Base-by-base conservation (phyloP, 2,329 filamentous ascomycete species). In the Paradendryphiella salina region DNA sequence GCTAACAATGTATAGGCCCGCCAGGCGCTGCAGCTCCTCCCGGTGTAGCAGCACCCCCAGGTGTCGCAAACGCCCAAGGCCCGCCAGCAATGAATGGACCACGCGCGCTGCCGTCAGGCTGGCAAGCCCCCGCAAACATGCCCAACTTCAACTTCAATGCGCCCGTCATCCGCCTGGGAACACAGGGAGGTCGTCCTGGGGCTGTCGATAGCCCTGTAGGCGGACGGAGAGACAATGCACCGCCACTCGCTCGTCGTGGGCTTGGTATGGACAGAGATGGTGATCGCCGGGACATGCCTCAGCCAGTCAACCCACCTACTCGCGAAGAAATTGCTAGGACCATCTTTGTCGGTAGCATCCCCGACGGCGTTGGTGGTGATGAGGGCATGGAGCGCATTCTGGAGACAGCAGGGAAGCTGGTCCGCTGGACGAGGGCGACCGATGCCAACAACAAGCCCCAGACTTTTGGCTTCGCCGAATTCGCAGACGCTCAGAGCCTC, bases 131-230 rank as follows among this genome's bases (percentile, higher is more conserved):
- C 8, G 80, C 89, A 42, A 96, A 94, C 70, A 89, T 96, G 82
- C 91, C 93, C 43, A 95, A 96, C 73, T 96, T 99, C 79, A 96
- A 99, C 78, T 96, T 97, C 79, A 96, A 89, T 67, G 94, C 94
- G 29, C 92, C 93, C 49, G 91, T 97, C 53, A 97, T 99, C 69
- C 89, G 94, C 47, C 82, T 99, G 37, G 94, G 93, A 34, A 93
- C 91, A 1, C 83, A 86, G 15, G 74, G 85, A 2, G 75, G 82
- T n/a, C 90, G 90, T 67, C 79, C 85, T 20, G 67, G 74, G 29
- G 41, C 72, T 66, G 26, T 48, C 31, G 71, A 72, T 37, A 73
- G 73, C 46, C 76, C 52, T 79, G 78, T 60, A 29, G 72, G 74
- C 15, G 72, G 73, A 13, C 79, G 80, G 35, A 76, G 79, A 56